Evolutionary conservation across 352 stramenopile species (phyloP).

Genomic region (Phytophthora sp.): DNA sequence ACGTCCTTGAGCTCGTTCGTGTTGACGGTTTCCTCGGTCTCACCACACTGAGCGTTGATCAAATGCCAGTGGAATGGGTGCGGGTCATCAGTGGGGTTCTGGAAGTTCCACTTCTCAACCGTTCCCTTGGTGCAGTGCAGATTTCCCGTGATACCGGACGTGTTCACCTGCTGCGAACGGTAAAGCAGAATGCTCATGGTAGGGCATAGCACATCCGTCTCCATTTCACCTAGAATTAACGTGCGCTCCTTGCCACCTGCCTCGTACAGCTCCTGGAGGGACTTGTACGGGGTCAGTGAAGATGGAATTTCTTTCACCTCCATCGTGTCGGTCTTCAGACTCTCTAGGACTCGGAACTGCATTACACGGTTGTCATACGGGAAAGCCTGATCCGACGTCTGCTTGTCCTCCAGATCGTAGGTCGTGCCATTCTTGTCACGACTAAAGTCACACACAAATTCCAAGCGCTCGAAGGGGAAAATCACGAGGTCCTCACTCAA

Average conservation of each 20-base stretch:
- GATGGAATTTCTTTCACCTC: constrained; percentile 38
- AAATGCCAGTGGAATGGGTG: constrained; percentile 87
- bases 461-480: constrained; percentile 60
- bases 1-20: constrained; percentile 81
- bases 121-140: constrained; percentile 72
- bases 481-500: constrained; percentile 34
- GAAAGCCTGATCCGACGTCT: constrained; percentile 46
- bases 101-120: constrained; percentile 84
- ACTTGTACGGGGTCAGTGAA: constrained; percentile 52
- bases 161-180: constrained; percentile 61
- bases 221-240: constrained; percentile 62
- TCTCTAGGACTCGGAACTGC: constrained; percentile 46
- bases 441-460: constrained; percentile 68
- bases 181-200: constrained; percentile 53
- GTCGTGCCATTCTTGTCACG: constrained; percentile 40
- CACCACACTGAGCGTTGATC: constrained; percentile 75
- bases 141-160: constrained; percentile 45
- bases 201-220: constrained; percentile 50
- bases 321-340: constrained; percentile 48
- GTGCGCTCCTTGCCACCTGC: constrained; percentile 60
- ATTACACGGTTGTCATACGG: constrained; percentile 56
- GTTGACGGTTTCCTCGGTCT: constrained; percentile 63
- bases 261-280: constrained; percentile 59
- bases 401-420: constrained; percentile 60
- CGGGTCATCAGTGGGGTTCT: constrained; percentile 80